Conservation (phyloP, 2,329 filamentous ascomycete species). For the Shiraia sp. region DNA sequence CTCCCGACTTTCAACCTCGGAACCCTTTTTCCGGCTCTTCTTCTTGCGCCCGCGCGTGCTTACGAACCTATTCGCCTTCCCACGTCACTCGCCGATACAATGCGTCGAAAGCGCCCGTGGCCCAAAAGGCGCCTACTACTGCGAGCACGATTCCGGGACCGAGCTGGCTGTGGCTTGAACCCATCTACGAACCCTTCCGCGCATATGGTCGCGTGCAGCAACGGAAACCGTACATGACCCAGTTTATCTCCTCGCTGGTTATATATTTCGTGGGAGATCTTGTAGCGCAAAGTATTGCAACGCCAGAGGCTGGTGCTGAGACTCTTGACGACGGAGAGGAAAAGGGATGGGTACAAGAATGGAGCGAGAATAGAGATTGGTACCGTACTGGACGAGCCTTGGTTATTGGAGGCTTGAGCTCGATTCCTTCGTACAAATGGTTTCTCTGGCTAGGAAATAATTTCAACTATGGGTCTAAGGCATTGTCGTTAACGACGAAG, state of each 20-base stretch:
- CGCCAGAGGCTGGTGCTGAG: constrained; percentile 14
- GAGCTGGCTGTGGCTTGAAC: constrained; percentile 52
- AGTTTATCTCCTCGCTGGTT: constrained; percentile 73
- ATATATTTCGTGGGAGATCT: constrained; percentile 81
- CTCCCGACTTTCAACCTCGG: constrained; percentile 9
- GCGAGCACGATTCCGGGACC: constrained; percentile 47
- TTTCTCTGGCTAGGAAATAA: constrained; percentile 76
- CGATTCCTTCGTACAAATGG: constrained; percentile 83
- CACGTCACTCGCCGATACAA: constrained; percentile 18
- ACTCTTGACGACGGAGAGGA: constrained; percentile 21
- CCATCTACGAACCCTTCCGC: constrained; percentile 51
- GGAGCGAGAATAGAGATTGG: constrained; percentile 51
- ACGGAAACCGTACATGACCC: constrained; percentile 75
- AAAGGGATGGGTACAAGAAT: constrained; percentile 43
- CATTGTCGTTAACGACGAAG: constrained; percentile 73
- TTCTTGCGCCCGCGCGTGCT: constrained; percentile 8
- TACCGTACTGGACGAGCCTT: constrained; percentile 70
- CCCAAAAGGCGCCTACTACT: constrained; percentile 19
- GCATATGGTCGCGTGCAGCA: constrained; percentile 73
- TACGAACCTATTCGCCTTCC: constrained; percentile 10
- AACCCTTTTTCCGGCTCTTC: constrained; percentile 7
- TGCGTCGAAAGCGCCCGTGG: constrained; percentile 22
- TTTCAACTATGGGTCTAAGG: constrained; percentile 81
- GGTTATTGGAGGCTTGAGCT: constrained; percentile 71
- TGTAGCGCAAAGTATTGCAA: constrained; percentile 69